phyloP scores from a whole-genome alignment of 108 stramenopile species.

The Pseudonitzschia pungens region DNA sequence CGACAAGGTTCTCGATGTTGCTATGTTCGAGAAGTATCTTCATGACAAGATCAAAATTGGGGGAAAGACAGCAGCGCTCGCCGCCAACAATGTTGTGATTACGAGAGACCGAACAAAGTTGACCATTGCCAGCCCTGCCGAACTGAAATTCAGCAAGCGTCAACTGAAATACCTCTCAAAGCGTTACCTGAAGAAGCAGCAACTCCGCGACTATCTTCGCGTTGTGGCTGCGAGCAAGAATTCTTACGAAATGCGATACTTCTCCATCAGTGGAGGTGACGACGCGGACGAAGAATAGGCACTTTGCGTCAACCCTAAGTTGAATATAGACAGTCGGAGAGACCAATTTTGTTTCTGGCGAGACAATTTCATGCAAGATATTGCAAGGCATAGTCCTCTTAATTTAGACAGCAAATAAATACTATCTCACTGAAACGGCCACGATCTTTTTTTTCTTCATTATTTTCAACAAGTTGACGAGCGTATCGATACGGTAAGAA shows the following conservation, averaged over 20 bases:
- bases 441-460: too few relatives aligned
- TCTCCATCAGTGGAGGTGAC: conserved; percentile 70
- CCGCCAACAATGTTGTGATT: conserved; percentile 81
- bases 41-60: conserved; percentile 96
- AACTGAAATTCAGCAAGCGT: conserved; percentile 93
- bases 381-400: too few relatives aligned
- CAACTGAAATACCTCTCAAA: conserved; percentile 99
- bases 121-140: conserved; percentile 86
- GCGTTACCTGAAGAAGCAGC: conserved; percentile 99
- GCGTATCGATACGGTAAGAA: too few relatives aligned
- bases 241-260: conserved; percentile 89
- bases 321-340: too few relatives aligned
- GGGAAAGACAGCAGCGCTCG: conserved; percentile 76
- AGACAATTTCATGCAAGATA: too few relatives aligned
- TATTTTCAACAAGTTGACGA: too few relatives aligned
- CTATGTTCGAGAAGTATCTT: conserved; percentile 97
- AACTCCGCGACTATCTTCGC: conserved; percentile 96
- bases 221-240: conserved; percentile 95
- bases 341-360: too few relatives aligned
- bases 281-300: conserved; percentile 71
- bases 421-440: too few relatives aligned
- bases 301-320: too few relatives aligned
- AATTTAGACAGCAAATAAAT: too few relatives aligned
- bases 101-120: conserved; percentile 89
- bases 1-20: conserved; percentile 97